Conservation (phyloP, 1,284 basidiomycete species). For the Cutaneotrichosporon arboriforme region DNA sequence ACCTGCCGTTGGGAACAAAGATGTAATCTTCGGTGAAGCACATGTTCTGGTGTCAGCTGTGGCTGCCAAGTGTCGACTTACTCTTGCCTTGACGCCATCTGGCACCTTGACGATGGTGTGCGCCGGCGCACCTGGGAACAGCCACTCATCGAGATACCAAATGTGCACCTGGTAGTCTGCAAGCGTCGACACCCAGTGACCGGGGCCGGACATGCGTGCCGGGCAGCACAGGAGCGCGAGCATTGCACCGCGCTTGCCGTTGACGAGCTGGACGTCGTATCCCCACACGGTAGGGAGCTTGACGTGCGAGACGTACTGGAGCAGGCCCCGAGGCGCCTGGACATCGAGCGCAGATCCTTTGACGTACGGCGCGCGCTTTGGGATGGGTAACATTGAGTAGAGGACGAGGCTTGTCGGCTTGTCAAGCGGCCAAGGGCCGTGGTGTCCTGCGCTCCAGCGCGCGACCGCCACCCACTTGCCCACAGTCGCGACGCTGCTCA, state of each 20-base stretch:
- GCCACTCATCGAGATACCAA: slow-evolving; percentile 1
- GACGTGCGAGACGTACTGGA: not conserved
- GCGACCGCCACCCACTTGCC: not conserved
- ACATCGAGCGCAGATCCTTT: not conserved
- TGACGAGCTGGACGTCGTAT: not conserved
- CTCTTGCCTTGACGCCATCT: not conserved
- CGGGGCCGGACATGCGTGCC: not conserved
- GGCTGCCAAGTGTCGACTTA: not conserved
- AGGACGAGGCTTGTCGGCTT: not conserved
- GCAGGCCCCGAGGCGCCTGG: not conserved
- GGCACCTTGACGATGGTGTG: not conserved
- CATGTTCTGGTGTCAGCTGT: not conserved
- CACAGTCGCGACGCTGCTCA: no score
- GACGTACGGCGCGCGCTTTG: not conserved
- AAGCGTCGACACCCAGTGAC: not conserved
- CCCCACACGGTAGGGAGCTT: not conserved
- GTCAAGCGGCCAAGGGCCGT: not conserved
- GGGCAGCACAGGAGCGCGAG: not conserved
- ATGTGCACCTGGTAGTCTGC: not conserved
- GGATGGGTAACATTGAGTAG: not conserved
- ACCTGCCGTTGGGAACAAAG: not conserved
- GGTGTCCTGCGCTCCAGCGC: not conserved
- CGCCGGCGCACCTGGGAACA: not conserved
- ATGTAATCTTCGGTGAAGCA: not conserved
- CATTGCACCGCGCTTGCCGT: not conserved